phyloP scores from a whole-genome alignment of 306 rosid genomes.

The Quercus rubra region DNA sequence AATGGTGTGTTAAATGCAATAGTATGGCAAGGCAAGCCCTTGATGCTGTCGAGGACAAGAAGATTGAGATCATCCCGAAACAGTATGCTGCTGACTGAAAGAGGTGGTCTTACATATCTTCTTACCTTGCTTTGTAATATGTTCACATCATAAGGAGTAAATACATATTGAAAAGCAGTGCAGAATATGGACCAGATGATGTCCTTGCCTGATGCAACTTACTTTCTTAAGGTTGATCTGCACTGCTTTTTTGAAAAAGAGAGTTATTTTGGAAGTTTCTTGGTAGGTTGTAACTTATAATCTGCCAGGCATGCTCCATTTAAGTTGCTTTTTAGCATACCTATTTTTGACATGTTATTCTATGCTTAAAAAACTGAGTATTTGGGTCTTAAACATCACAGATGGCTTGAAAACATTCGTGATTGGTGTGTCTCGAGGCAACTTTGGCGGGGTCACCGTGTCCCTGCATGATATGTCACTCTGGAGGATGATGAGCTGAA shows the following conservation, averaged over 20 bases:
- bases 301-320: constrained; percentile 12
- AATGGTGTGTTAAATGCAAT: constrained; percentile 77
- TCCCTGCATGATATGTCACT: constrained; percentile 89
- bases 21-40: constrained; percentile 72
- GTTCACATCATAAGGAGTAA: background rate
- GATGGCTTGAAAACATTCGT: constrained; percentile 88
- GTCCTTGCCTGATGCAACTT: background rate
- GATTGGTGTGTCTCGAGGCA: constrained; percentile 98
- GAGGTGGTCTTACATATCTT: constrained; percentile 31
- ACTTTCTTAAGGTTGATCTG: background rate
- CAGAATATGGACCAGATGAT: background rate
- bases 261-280: background rate
- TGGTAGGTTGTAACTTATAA: background rate
- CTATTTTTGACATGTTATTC: background rate
- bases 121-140: background rate
- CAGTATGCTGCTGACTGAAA: constrained; percentile 90
- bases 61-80: constrained; percentile 66
- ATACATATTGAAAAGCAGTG: background rate
- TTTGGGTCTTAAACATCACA: constrained; percentile 28
- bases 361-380: background rate
- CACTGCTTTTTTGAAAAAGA: background rate
- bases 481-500: constrained; percentile 62
- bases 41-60: constrained; percentile 63
- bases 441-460: constrained; percentile 98
- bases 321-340: background rate